Evolutionary conservation across 495 filamentous ascomycete species (phyloP).

Genomic region (Aspergillus ostianus): DNA sequence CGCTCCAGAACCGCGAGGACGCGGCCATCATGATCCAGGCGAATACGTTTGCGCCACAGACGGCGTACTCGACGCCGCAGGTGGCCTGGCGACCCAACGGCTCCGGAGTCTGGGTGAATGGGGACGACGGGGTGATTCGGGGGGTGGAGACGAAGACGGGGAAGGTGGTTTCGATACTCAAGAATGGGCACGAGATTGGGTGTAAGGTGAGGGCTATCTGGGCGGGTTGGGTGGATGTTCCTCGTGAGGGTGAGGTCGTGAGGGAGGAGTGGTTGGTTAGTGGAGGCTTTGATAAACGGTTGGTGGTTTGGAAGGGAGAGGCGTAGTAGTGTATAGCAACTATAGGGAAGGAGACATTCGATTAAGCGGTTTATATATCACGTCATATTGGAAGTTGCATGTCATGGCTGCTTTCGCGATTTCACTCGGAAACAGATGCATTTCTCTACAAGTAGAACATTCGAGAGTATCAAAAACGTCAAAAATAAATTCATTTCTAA

Average conservation of each 20-base stretch:
- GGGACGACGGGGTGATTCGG: slow-evolving; percentile 64
- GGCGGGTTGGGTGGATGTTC: slow-evolving; percentile 52
- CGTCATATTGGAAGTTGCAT: neutral
- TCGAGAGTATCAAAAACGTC: neutral
- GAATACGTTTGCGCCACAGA: slow-evolving; percentile 65
- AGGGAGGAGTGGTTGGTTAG: slow-evolving; percentile 60
- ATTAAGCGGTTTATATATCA: neutral
- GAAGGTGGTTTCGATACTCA: slow-evolving; percentile 51
- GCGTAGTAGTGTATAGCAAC: neutral
- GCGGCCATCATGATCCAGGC: slow-evolving; percentile 58
- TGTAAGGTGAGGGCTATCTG: slow-evolving; percentile 66
- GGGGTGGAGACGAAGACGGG: slow-evolving; percentile 63
- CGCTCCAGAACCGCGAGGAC: slow-evolving; percentile 55
- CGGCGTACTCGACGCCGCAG: slow-evolving; percentile 64
- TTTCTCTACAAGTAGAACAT: neutral
- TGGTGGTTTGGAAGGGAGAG: slow-evolving; percentile 58
- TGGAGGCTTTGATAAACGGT: slow-evolving; percentile 65
- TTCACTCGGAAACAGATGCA: neutral
- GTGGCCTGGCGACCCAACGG: slow-evolving; percentile 65
- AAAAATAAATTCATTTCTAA: slow-evolving; percentile 8
- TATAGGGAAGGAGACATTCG: too few relatives aligned
- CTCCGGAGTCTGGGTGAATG: slow-evolving; percentile 66
- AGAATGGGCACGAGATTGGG: slow-evolving; percentile 55
- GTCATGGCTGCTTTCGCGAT: neutral
- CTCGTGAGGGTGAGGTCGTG: slow-evolving; percentile 22